Evolutionary conservation across 1,284 basidiomycete species (phyloP), one percentile per base, ranked within the genome.

Genomic region (Microbotryomycetes sp.): DNA sequence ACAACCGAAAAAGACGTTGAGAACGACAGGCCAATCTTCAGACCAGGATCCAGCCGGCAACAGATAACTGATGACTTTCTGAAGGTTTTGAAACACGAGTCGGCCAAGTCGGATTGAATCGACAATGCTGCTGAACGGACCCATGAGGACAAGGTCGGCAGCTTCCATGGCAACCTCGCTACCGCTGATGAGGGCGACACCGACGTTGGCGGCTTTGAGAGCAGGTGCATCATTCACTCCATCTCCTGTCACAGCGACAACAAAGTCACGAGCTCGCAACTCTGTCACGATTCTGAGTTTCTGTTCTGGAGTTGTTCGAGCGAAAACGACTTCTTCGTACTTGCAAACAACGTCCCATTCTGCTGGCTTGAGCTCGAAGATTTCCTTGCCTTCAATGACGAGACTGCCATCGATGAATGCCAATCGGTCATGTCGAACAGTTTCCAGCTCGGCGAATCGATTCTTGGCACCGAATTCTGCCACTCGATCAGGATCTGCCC

Each of bases 401-500:
- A 80, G 84, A 73, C 97, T 94, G 66, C n/a, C n/a, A n/a, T n/a
- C n/a, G n/a, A n/a, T n/a, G n/a, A n/a, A 98, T 89, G 25, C 94
- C 93, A 76, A 97, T 93, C 75, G 92, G 86, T 63, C 91, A 82
- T n/a, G n/a, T n/a, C n/a, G n/a, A n/a, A n/a, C n/a, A n/a, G n/a
- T n/a, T n/a, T n/a, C n/a, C n/a, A n/a, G n/a, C n/a, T n/a, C n/a
- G n/a, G n/a, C n/a, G n/a, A n/a, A 76, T 92, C 96, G 73, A 98
- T 96, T 25, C 92, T 89, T 80, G 96, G 92, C 53, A 93, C 94
- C 23, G 94, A 97, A 68, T 87, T 86, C 80, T 93, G 93, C 80
- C 96, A 96, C 78, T 98, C 94, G 49, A 94, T 94, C 2, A 94
- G 97, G 74, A 97, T 96, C n/a, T n/a, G n/a, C n/a, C n/a, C n/a